Conservation (phyloP, 768 basidiomycete genomes). For the Psilocybe tampanensis region DNA sequence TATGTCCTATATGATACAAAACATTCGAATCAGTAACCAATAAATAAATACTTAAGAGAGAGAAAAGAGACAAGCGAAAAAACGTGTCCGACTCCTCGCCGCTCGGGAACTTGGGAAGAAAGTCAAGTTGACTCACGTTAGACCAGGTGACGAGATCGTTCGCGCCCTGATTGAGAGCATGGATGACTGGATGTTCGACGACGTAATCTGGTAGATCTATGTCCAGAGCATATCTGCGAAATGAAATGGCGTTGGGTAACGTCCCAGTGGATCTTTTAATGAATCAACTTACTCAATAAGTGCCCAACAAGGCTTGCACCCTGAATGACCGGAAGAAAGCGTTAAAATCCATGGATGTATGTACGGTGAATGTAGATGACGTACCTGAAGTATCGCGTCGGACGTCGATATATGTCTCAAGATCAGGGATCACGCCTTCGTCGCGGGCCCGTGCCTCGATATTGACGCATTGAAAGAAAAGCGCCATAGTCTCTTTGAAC, state of each 20-base stretch:
- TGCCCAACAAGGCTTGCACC: slow-evolving; percentile 76
- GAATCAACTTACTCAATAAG: slow-evolving; percentile 59
- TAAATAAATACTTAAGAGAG: not conserved
- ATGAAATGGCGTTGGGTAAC: not conserved
- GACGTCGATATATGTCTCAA: slow-evolving; percentile 73
- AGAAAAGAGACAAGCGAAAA: not conserved
- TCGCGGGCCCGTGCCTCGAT: slow-evolving; percentile 64
- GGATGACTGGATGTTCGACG: slow-evolving; percentile 63
- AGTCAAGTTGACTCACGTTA: slow-evolving; percentile 51
- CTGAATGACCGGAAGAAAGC: slow-evolving; percentile 24
- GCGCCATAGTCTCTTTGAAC: slow-evolving; percentile 68
- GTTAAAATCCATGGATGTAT: not conserved
- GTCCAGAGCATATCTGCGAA: slow-evolving; percentile 57
- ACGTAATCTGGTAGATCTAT: slow-evolving; percentile 75
- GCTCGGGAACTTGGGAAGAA: not conserved
- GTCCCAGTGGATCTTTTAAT: slow-evolving; percentile 1
- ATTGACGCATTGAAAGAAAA: slow-evolving; percentile 71
- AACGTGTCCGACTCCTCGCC: not conserved
- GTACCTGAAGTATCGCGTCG: slow-evolving; percentile 74
- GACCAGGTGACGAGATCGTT: slow-evolving; percentile 87
- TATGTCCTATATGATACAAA: slow-evolving; percentile 51
- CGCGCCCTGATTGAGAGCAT: slow-evolving; percentile 62
- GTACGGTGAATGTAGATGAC: slow-evolving; percentile 4
- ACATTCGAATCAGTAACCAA: slow-evolving; percentile 4
- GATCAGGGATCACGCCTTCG: slow-evolving; percentile 56